These are phyloP conservation scores for Trichoderma sp. DNA, from an alignment of 2,329 filamentous ascomycete genomes.

Conservation along the genomic window DNA sequence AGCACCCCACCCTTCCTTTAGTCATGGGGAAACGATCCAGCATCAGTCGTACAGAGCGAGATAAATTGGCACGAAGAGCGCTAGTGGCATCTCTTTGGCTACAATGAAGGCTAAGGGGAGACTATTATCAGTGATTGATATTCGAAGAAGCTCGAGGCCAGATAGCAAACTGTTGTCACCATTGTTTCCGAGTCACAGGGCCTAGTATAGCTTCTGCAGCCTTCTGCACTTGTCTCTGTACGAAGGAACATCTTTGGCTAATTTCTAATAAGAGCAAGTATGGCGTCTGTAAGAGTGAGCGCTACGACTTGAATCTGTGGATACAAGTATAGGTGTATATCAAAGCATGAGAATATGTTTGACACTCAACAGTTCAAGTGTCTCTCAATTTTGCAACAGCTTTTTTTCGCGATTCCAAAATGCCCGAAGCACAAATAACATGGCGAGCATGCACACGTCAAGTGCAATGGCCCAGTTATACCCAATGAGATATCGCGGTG, in stretches of 20 bases:
- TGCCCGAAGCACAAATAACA: constrained; percentile 27
- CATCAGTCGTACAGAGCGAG: not conserved
- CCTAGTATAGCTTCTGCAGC: constrained; percentile 21
- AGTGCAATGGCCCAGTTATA: constrained; percentile 37
- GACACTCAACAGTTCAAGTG: not conserved
- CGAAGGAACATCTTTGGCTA: constrained; percentile 36
- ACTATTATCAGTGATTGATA: not conserved
- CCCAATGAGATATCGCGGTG: constrained; percentile 43
- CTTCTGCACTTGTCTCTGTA: constrained; percentile 34
- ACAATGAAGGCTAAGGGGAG: no score
- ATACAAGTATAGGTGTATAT: not conserved
- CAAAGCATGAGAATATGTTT: not conserved
- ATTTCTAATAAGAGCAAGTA: constrained; percentile 1
- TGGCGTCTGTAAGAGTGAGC: constrained; percentile 29
- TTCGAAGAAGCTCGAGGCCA: not conserved
- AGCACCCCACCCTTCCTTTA: constrained; percentile 15
- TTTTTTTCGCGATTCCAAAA: constrained; percentile 5
- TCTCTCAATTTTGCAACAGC: not conserved
- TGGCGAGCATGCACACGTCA: constrained; percentile 31
- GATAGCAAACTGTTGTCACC: constrained; percentile 21
- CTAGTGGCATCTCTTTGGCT: not conserved
- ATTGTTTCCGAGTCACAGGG: constrained; percentile 31
- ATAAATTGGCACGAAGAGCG: not conserved
- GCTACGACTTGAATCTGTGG: constrained; percentile 28
- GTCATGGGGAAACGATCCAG: not conserved